A percentile compares a stretch with the other conserved stretches of the same genome.
phyloP scores from a whole-genome alignment of 352 stramenopile species.

The Pythium folliculosum region DNA sequence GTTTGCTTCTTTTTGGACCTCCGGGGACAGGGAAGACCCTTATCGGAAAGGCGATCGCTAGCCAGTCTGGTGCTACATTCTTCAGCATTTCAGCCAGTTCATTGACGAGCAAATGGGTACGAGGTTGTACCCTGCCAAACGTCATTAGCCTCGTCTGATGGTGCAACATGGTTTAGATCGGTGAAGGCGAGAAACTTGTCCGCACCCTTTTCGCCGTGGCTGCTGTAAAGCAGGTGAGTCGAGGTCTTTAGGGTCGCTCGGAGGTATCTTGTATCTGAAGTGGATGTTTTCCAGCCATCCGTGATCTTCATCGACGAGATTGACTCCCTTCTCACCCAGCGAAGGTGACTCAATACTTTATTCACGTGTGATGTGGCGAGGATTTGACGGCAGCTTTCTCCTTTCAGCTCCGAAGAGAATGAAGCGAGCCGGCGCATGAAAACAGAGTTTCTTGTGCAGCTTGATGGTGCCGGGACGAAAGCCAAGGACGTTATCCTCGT shows the following conservation, averaged over 20 bases:
- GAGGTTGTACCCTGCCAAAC: neutral
- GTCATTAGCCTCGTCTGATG: neutral
- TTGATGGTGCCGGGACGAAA: conserved; percentile 94
- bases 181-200: conserved; percentile 98
- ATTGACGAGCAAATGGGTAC: conserved; percentile 98
- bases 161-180: conserved; percentile 73
- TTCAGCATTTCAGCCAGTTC: conserved; percentile 99
- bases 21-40: conserved; percentile 97
- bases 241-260: neutral
- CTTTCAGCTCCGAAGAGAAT: conserved; percentile 92
- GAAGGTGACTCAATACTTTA: conserved; percentile 42
- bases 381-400: conserved; percentile 4
- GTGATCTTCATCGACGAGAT: conserved; percentile 99
- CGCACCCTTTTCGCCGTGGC: conserved; percentile 97
- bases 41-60: conserved; percentile 99
- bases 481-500: conserved; percentile 91
- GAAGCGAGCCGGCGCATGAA: conserved; percentile 97
- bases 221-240: conserved; percentile 78
- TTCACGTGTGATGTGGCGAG: neutral
- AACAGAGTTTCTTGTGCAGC: conserved; percentile 98
- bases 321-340: conserved; percentile 97
- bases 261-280: neutral
- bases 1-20: conserved; percentile 95
- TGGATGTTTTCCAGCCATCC: conserved; percentile 68
- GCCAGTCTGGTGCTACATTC: conserved; percentile 97